Base-by-base conservation (phyloP, 306 rosid species). In the Gynostemma pentaphyllum region DNA sequence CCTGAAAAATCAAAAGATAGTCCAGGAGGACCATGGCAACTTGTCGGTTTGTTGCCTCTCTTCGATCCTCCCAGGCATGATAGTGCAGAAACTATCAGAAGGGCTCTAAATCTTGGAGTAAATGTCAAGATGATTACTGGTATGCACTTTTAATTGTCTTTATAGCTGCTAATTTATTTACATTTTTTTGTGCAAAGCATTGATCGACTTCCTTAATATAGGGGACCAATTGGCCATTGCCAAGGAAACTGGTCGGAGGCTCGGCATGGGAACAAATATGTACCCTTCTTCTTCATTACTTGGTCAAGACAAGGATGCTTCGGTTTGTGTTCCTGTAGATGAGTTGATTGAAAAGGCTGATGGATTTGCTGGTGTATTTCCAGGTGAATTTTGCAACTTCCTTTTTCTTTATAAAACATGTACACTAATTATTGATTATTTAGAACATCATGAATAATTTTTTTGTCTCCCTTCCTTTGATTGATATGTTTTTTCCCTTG, bases 71-170 rank as follows among this genome's bases (percentile, higher is more conserved):
- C 99, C 13, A 81, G 99, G 78, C 99, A 94, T 28, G 99, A 94
- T 70, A 94, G 99, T 81, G 99, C 99, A 39, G 99, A 94, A 80
- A 94, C 99, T 75, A 94, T 94, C 53, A 83, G 89, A 78, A 86
- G 97, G 76, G 99, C 99, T 63, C 81, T 94, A 59, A 80, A 94
- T 75, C 99, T 94, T n/a, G 99, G 99, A 42, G 99, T 94, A 71
- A 94, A 94, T 72, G 99, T 94, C 36, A 94, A 94, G 78, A 94
- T 94, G 99, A 94, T 94, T 70, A 94, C 99, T n/a, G 99, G 99
- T 88, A 75, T 51, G 24, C 18, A 68, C 63, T 46, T 67, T 42
- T 22, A 62, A 72, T 34, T 5, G 15, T 28, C 37, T 18, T 34
- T 21, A 19, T 19, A 14, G 21, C 30, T 59, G 11, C 5, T 37